Base-by-base conservation (phyloP, 2,329 filamentous ascomycete genomes). In the Cercospora berteroae region DNA sequence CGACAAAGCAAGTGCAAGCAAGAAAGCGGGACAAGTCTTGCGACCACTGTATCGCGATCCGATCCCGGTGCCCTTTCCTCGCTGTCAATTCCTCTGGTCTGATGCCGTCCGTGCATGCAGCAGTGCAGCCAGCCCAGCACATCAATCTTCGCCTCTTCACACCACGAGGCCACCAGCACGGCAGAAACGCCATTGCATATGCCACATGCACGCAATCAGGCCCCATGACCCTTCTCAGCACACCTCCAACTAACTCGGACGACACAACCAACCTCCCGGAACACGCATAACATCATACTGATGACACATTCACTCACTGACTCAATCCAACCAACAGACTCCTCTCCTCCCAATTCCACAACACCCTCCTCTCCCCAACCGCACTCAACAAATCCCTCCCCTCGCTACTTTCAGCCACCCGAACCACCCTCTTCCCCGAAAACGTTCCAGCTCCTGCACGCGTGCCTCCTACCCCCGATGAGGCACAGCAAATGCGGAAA, bases 361-460 rank as follows among this genome's bases (percentile, higher is more conserved):
- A 74, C 56, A 77, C 72, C 58, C 69, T 84, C 62, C 75, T 83
- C 66, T 42, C 36, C 8, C 8, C 36, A 42, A 16, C 36, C 4
- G 8, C 52, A 57, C 79, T 80, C 59, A 57, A 82, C 69, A 75
- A 77, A 69, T 77, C 80, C 67, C 72, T 85, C 33, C 82, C 83
- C 64, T 75, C 78, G 59, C 74, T 83, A 33, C 85, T 94, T 74
- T 87, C 88, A 77, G 86, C 88, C 72, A 84, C 91, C 75, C 91
- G 95, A 77, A 88, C 87, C 74, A 87, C 91, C 68, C 83, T 98
- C 65, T 98, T 97, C 78, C 94, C 95, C 72, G 90, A 92, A 80
- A 96, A 96, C 80, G 84, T 87, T 74, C 89, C 90, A 69, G 90
- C 89, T 67, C 85, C 87, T 71, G 83, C 88, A 73, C 84, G 86